Percentiles rank a stretch among this genome's conserved stretches.
Conservation (phyloP, 805 yeast species). For the Priceomyces haplophilus region DNA sequence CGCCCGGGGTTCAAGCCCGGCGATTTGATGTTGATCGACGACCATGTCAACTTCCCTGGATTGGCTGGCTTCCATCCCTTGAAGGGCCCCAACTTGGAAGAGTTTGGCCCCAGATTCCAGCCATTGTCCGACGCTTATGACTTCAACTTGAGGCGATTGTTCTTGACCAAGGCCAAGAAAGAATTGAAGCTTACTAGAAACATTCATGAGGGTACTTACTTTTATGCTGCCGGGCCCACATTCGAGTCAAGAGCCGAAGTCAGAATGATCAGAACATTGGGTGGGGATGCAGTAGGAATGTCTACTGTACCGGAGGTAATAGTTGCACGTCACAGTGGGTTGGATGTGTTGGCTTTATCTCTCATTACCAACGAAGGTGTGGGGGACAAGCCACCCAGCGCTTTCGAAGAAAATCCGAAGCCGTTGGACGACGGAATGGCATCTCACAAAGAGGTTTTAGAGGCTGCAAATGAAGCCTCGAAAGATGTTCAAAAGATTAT, state of each 20-base stretch:
- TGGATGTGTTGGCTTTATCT: constrained; percentile 79
- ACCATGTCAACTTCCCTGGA: constrained; percentile 90
- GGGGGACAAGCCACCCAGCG: constrained; percentile 64
- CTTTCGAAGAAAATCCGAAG: constrained; percentile 50
- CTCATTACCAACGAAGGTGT: constrained; percentile 84
- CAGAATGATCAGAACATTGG: constrained; percentile 63
- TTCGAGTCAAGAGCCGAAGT: constrained; percentile 92
- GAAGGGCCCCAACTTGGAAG: constrained; percentile 78
- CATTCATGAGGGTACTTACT: constrained; percentile 84
- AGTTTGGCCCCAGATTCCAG: constrained; percentile 81
- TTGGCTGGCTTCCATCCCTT: constrained; percentile 84
- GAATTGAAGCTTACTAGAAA: constrained; percentile 49
- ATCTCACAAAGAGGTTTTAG: constrained; percentile 87
- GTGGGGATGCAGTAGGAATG: constrained; percentile 97
- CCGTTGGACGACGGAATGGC: constrained; percentile 74
- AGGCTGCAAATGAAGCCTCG: constrained; percentile 77
- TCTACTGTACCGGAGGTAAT: constrained; percentile 96
- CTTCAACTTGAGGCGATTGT: constrained; percentile 59
- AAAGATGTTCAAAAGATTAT: constrained; percentile 72
- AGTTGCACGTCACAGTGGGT: constrained; percentile 84
- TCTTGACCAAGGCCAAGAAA: constrained; percentile 52
- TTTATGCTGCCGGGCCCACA: constrained; percentile 88
- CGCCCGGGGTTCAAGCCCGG: constrained; percentile 69
- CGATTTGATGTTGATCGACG: constrained; percentile 85
- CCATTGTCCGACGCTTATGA: constrained; percentile 91